Base-by-base conservation (phyloP, 352 stramenopile genomes). In the Phytophthora pluvialis region DNA sequence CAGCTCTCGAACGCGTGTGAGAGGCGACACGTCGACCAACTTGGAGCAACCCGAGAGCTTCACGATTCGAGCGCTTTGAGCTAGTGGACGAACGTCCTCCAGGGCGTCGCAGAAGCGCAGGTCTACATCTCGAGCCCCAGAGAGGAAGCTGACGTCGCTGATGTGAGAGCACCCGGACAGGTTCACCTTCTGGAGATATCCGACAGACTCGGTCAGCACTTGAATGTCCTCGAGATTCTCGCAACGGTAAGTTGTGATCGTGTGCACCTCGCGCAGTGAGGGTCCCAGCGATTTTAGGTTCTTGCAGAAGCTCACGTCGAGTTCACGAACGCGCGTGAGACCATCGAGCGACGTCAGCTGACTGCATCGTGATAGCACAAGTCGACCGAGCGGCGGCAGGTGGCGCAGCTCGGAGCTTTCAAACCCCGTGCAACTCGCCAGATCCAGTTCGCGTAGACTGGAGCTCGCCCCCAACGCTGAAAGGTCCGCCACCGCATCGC, bases 231-330 rank as follows among this genome's bases (percentile, higher is more conserved):
- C 56, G 18, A 90, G 72, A 1, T 59, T 60, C 3, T 88, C 65
- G 38, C 83, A 92, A 4, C 83, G 83, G 40, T 90, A 92, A 8
- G 79, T 74, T 16, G 71, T 72, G 28, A 82, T 57, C 9, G 75
- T 60, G 29, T 70, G 64, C 1, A 89, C 53, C 1, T 60, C 54
- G 3, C 46, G 55, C 42, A 89, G 45, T 15, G 70, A 62, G n/a
- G 25, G 62, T 0, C 52, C 53, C 16, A 92, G 67, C 0, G 61
- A 64, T 6, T 40, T 40, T 5, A 91, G 66, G 16, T 86, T 73
- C 60, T 76, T 78, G 55, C 81, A 90, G 49, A 89, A 93, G 60
- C 83, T 90, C 43, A 90, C 83, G 61, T 93, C 81, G 6, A 93
- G 53, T 26, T 90, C 73, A n/a, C 65, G 52, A 21, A 89, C 60